These are phyloP conservation scores for Macrocystidia cucumis DNA, from an alignment of 1,284 basidiomycete genomes.

Conservation along the genomic window DNA sequence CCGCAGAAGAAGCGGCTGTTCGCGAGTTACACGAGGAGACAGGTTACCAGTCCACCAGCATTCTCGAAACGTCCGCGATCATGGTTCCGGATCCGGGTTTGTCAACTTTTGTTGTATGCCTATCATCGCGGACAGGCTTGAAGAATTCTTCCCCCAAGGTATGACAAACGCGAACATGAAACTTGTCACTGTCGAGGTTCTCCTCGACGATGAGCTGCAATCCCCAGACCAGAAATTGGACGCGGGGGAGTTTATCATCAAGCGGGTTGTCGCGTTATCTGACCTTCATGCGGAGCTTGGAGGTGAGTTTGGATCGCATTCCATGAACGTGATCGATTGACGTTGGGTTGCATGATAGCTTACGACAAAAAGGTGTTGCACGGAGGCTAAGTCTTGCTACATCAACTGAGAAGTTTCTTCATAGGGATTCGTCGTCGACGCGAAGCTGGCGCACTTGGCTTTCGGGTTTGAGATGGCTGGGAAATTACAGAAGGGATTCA, in stretches of 20 bases:
- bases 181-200: conserved; percentile 59
- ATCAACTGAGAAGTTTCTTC: conserved; percentile 4
- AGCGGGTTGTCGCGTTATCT: conserved; percentile 60
- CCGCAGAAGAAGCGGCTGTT: conserved; percentile 68
- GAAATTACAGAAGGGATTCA: conserved; percentile 11
- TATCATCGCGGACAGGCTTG: neutral
- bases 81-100: conserved; percentile 73
- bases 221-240: conserved; percentile 61
- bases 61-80: conserved; percentile 62
- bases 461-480: conserved; percentile 57
- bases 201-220: conserved; percentile 51
- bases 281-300: conserved; percentile 56
- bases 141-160: conserved; percentile 30
- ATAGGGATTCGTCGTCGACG: conserved; percentile 78
- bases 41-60: conserved; percentile 63
- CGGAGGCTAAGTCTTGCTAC: neutral
- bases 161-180: conserved; percentile 85
- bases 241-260: conserved; percentile 78
- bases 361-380: conserved; percentile 66
- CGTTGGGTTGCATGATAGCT: conserved; percentile 29
- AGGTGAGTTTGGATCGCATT: conserved; percentile 34
- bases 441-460: conserved; percentile 68
- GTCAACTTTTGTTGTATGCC: conserved; percentile 13
- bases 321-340: conserved; percentile 2
- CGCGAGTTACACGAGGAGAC: conserved; percentile 91